These are phyloP conservation scores for Plasmodium falciparum DNA, from an alignment of 169 alveolate species.

Conservation along the genomic window DNA sequence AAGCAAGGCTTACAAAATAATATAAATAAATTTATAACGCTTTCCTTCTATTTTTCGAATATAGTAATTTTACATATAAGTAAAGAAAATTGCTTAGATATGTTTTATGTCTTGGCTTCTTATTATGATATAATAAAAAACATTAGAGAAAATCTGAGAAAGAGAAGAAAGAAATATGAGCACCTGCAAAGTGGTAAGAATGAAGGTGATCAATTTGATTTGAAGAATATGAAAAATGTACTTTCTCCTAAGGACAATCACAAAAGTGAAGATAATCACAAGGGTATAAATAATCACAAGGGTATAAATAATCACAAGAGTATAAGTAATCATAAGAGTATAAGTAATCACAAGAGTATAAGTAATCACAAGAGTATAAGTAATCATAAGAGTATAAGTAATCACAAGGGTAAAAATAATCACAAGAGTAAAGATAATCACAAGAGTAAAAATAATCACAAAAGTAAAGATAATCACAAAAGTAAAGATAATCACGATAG, in stretches of 20 bases:
- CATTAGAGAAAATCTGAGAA: constrained; percentile 9
- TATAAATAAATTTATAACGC: constrained; percentile 17
- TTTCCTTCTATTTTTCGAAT: constrained; percentile 57
- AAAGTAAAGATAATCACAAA: neutral
- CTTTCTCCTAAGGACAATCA: neutral
- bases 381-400: neutral
- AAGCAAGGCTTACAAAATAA: neutral
- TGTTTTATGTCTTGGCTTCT: constrained; percentile 17
- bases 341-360: too few relatives aligned
- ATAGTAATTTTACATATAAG: constrained; percentile 41
- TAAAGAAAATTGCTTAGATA: constrained; percentile 19
- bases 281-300: too few relatives aligned
- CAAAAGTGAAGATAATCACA: too few relatives aligned
- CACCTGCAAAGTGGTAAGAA: neutral
- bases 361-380: neutral
- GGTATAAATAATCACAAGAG: neutral
- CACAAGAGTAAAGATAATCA: neutral
- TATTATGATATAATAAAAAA: constrained; percentile 42
- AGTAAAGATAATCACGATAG: neutral
- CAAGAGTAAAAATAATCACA: neutral
- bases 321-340: neutral
- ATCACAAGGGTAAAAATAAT: neutral
- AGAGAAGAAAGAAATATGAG: constrained; percentile 9
- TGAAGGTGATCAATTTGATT: neutral
- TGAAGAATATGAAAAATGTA: neutral